Percentiles rank a stretch among this genome's conserved stretches.
phyloP scores from a whole-genome alignment of 2,329 filamentous ascomycete species.

The Verticillium nubilum region DNA sequence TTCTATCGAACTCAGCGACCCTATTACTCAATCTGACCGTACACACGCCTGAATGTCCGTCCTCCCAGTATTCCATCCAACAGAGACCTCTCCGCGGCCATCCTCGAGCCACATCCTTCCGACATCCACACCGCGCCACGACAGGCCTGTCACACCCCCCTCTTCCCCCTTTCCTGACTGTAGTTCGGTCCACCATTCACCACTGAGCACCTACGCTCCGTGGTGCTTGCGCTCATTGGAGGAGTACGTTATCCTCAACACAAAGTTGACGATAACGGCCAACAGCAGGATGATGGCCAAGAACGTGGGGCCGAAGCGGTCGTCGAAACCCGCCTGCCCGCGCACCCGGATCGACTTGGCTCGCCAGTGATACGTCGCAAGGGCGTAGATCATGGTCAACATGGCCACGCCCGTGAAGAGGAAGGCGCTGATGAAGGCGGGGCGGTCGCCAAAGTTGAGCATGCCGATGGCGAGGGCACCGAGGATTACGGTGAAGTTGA shows the following conservation, averaged over 20 bases:
- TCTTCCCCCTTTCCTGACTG: not conserved
- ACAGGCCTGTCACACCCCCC: too few relatives aligned
- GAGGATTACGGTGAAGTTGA: slow-evolving; percentile 98
- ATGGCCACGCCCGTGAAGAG: slow-evolving; percentile 94
- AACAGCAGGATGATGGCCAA: slow-evolving; percentile 79
- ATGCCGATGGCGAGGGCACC: slow-evolving; percentile 94
- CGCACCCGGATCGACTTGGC: slow-evolving; percentile 86
- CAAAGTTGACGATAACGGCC: slow-evolving; percentile 94
- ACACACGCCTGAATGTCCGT: not conserved
- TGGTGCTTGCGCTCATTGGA: slow-evolving; percentile 16
- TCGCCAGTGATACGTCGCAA: slow-evolving; percentile 95
- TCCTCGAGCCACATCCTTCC: too few relatives aligned
- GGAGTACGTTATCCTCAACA: slow-evolving; percentile 62
- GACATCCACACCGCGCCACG: too few relatives aligned
- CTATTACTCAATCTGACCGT: not conserved
- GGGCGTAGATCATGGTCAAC: slow-evolving; percentile 89
- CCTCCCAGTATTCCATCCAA: not conserved
- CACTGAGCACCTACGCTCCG: not conserved
- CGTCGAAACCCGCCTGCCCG: slow-evolving; percentile 93
- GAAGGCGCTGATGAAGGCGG: slow-evolving; percentile 89
- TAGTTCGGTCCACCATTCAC: not conserved
- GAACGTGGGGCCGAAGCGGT: slow-evolving; percentile 88
- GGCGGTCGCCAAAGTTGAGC: slow-evolving; percentile 93
- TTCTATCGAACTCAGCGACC: not conserved
- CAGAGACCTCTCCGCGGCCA: not conserved